Base-by-base conservation (phyloP, 352 stramenopile species). In the Phytopythium aichiense region DNA sequence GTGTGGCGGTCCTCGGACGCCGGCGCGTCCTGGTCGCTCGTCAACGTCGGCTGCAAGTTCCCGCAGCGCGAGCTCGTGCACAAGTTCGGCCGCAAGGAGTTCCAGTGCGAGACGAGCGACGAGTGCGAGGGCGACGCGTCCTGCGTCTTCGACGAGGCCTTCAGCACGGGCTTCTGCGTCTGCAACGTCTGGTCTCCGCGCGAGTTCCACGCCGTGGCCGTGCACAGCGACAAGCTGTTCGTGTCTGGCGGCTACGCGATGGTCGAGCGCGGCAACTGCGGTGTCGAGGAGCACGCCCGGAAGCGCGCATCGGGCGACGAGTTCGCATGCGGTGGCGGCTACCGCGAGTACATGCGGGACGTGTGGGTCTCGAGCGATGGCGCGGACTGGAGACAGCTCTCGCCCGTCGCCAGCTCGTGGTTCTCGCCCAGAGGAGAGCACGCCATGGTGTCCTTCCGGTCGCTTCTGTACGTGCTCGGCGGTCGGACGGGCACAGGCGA, bases 111-210 rank as follows among this genome's bases (percentile, higher is more conserved):
- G 56, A 81, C 71, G 23, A 73, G 85, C 54, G 81, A 88, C 56
- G 67, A 92, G 33, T 90, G 83, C 35, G 74, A 89, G 43, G 77
- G 82, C 33, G 82, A 89, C 52, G 73, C 66, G n/a, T 74, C 67
- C 8, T 92, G 82, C 51, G 55, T 70, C 53, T 83, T 88, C 23
- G 74, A 88, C 31, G 58, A 77, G 40, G 40, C 37, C 1, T 77
- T 73, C 3, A 69, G 73, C 40, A 75, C 77, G 31, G 81, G 79
- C 13, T 67, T 76, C 40, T 92, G 83, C 45, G 69, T 81, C 4
- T 92, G 83, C 70, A 85, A 87, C 31, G 88, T 92, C 74, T 92
- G 84, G 81, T 87, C 77, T 5, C 77, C 84, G 12, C 79, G 84
- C 30, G 84, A 92, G 67, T 85, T 84, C 60, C 82, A 91, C 58